Evolutionary conservation across 1,284 basidiomycete genomes (phyloP), one percentile per base, ranked within the genome.

Genomic region (Ceratobasidium sp.): DNA sequence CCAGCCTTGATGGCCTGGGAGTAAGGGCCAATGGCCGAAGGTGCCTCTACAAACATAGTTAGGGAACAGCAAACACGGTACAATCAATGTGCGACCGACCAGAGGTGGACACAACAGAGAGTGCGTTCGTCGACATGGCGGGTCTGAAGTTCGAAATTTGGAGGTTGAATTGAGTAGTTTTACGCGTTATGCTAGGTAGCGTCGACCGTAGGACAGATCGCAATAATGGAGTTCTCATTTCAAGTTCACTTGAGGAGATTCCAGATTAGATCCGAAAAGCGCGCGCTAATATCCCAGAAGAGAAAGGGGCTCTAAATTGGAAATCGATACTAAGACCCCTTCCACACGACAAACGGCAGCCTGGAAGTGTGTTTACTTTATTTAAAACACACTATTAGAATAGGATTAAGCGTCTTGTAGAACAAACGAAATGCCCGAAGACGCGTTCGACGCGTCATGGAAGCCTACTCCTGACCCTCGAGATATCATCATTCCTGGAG

Each of bases 1-100:
- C 94, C 94, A 78, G 90, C 88, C 80, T 93, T 93, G 84, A 96
- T 89, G 9, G 93, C 96, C 84, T 98, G 94, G 4, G 91, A 91
- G 85, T 97, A 98, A 31, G 96, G 96, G 1, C 96, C 96, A 77
- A 97, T 91, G 17, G 96, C 95, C 29, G 90, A 87, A 1, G 95
- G 92, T 3, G 95, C 95, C 81, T 89, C 94, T 96, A 77, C 14
- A 1, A 15, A 33, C 8, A 27, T 19, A 6, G 11, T 31, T 9
- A 9, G 31, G 54, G 41, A 50, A n/a, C 31, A 57, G n/a, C 24
- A 33, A 15, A 41, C 14, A 62, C 29, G 29, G 27, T n/a, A 22
- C 48, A 19, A n/a, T 51, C 9, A 11, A 44, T 48, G 8, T 66
- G 29, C 33, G 36, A 47, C 54, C 50, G 14, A 71, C 67, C 54